phyloP scores from a whole-genome alignment of 2,329 filamentous ascomycete genomes.

The Macrophomina phaseolina region DNA sequence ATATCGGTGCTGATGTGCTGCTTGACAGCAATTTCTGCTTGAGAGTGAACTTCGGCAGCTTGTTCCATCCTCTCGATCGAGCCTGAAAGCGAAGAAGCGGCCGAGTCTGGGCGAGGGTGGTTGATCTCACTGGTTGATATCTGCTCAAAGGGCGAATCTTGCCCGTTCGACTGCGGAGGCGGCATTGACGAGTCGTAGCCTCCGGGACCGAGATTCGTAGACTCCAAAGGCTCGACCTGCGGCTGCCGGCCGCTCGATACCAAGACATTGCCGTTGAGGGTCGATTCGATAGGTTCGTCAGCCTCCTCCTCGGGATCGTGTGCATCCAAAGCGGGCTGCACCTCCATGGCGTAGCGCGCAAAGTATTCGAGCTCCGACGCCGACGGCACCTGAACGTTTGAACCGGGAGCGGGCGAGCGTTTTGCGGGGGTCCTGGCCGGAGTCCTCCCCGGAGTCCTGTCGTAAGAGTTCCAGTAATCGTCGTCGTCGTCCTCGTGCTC shows the following conservation, averaged over 20 bases:
- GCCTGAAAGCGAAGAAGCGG: slow-evolving; percentile 39
- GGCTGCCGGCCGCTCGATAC: slow-evolving; percentile 41
- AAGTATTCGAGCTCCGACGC: slow-evolving; percentile 73
- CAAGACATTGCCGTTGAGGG: slow-evolving; percentile 60
- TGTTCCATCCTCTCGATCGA: slow-evolving; percentile 64
- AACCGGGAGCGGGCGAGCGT: slow-evolving; percentile 65
- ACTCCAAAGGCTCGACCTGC: slow-evolving; percentile 52
- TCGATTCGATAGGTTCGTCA: slow-evolving; percentile 54
- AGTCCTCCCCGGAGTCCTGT: slow-evolving; percentile 70
- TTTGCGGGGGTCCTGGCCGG: slow-evolving; percentile 61
- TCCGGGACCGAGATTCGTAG: slow-evolving; percentile 40
- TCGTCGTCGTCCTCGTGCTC: slow-evolving; percentile 73
- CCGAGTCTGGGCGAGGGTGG: slow-evolving; percentile 42
- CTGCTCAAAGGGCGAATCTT: slow-evolving; percentile 19
- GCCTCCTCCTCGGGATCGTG: slow-evolving; percentile 78
- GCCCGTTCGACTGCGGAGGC: slow-evolving; percentile 26
- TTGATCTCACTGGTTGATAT: slow-evolving; percentile 24
- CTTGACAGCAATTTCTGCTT: slow-evolving; percentile 74
- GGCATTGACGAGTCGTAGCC: slow-evolving; percentile 42
- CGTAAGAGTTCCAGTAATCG: slow-evolving; percentile 81
- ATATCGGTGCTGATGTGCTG: slow-evolving; percentile 80
- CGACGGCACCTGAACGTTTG: slow-evolving; percentile 43
- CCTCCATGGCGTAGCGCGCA: slow-evolving; percentile 72
- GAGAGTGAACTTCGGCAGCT: slow-evolving; percentile 62
- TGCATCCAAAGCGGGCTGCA: slow-evolving; percentile 80